These are phyloP conservation scores for Alternaria postmessia DNA, from an alignment of 2,329 filamentous ascomycete genomes.

Conservation along the genomic window DNA sequence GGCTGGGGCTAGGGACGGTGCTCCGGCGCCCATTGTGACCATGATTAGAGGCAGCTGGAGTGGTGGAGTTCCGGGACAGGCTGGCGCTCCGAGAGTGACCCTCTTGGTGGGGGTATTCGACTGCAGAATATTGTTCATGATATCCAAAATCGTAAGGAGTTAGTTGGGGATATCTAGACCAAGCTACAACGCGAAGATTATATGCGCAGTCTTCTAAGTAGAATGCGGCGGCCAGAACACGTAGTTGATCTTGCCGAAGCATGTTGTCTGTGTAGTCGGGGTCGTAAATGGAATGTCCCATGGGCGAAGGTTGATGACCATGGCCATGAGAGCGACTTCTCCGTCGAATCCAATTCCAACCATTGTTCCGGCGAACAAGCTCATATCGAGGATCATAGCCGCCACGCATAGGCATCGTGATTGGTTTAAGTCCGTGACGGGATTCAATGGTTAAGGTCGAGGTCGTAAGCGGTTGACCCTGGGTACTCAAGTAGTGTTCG, in stretches of 20 bases:
- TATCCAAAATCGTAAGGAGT: not conserved
- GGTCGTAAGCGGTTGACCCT: not conserved
- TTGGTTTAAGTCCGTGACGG: not conserved
- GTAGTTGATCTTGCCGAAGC: not conserved
- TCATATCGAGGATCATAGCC: not conserved
- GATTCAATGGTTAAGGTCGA: not conserved
- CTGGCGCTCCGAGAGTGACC: not conserved
- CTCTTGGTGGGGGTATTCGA: not conserved
- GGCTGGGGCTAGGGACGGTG: too few relatives aligned
- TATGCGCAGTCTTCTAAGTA: not conserved
- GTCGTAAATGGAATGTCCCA: not conserved
- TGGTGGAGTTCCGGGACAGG: not conserved
- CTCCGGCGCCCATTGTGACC: not conserved
- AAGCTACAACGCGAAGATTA: not conserved
- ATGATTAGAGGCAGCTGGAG: too few relatives aligned
- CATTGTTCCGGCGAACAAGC: not conserved
- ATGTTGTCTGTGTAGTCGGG: not conserved
- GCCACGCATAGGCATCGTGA: not conserved
- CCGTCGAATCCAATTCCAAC: not conserved
- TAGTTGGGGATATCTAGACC: not conserved
- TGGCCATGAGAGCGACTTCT: not conserved
- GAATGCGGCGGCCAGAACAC: not conserved
- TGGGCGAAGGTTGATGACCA: not conserved
- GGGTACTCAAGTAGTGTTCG: not conserved
- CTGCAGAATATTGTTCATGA: not conserved